Evolutionary conservation across 768 basidiomycete genomes (phyloP), one percentile per base, ranked within the genome.

Genomic region (Phlebiopsis gigantea): DNA sequence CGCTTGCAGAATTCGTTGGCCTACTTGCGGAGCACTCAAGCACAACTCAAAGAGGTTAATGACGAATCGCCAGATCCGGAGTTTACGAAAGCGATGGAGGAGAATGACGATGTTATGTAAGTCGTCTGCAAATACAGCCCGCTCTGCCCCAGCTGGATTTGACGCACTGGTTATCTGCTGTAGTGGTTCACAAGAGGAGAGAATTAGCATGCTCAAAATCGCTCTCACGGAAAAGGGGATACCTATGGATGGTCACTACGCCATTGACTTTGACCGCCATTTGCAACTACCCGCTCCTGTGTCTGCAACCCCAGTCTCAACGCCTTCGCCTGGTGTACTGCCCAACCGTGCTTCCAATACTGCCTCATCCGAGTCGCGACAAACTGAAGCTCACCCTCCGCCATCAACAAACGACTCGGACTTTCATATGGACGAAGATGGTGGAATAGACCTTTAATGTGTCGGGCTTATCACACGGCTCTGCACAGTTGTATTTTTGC

Each of bases 171-270:
- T 44, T n/a, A 10, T 30, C 44, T 63, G 56, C 28, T 60, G 25
- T 63, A 92, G 90, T 60, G 85, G 79, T 6, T 88, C 90, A 7
- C 90, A 92, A 70, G 80, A 87, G 64, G 90, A 93, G 61, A 31
- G 90, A 21, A 80, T 90, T 57, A 71, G 72, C 25, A 88, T 91
- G 51, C 75, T 90, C 51, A 81, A 78, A 67, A 72, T 84, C 63
- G 88, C 85, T 6, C 70, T 90, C 54, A 70, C 72, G 19, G 78
- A 84, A 64, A 88, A 87, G 62, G 87, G 86, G 1, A 69, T 84
- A 10, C 59, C 62, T 10, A 55, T 68, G 44, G 61, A 71, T 51
- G 71, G 72, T n/a, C 84, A 86, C 66, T 84, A 82, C 65, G 73
- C 75, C 47, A 55, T 71, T 9, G 52, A 39, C 17, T 14, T 26